Percentiles rank a stretch among this genome's conserved stretches.
Evolutionary conservation across 352 stramenopile genomes (phyloP).

Genomic region (Albugo laibachii): DNA sequence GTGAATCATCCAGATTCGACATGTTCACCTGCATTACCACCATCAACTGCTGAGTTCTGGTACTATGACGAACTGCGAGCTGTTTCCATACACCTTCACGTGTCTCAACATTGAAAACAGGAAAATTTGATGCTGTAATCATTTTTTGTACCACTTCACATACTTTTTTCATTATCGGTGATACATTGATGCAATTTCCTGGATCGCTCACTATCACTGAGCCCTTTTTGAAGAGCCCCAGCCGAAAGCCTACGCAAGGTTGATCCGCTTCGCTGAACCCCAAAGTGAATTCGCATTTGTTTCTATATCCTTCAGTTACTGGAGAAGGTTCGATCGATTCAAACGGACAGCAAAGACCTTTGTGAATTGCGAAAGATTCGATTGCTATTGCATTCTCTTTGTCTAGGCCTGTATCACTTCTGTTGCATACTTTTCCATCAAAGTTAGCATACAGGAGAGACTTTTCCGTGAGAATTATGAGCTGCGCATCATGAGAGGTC

Average conservation of each 20-base stretch:
- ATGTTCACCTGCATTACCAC: slow-evolving; percentile 58
- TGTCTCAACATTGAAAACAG: slow-evolving; percentile 52
- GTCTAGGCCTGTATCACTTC: neutral
- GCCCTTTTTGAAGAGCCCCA: slow-evolving; percentile 63
- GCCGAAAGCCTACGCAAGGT: slow-evolving; percentile 74
- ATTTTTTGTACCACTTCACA: slow-evolving; percentile 41
- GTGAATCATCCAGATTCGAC: slow-evolving; percentile 4
- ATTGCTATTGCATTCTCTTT: neutral
- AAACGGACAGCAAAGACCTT: slow-evolving; percentile 65
- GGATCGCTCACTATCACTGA: slow-evolving; percentile 46
- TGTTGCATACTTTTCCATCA: slow-evolving; percentile 16
- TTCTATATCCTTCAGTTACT: slow-evolving; percentile 79
- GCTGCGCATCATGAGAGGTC: slow-evolving; percentile 53
- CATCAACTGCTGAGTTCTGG: slow-evolving; percentile 54
- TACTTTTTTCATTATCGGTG: slow-evolving; percentile 59
- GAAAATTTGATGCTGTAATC: slow-evolving; percentile 25
- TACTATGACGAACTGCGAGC: slow-evolving; percentile 49
- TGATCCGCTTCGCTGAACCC: slow-evolving; percentile 58
- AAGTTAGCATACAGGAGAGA: slow-evolving; percentile 20
- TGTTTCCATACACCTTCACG: slow-evolving; percentile 56
- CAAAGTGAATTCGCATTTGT: slow-evolving; percentile 97
- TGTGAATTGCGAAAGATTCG: slow-evolving; percentile 21
- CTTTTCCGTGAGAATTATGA: slow-evolving; percentile 35
- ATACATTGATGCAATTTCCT: slow-evolving; percentile 60
- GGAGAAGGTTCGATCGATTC: slow-evolving; percentile 77